Base-by-base conservation (phyloP, 768 basidiomycete genomes). In the Xerocomellus dryophilus region DNA sequence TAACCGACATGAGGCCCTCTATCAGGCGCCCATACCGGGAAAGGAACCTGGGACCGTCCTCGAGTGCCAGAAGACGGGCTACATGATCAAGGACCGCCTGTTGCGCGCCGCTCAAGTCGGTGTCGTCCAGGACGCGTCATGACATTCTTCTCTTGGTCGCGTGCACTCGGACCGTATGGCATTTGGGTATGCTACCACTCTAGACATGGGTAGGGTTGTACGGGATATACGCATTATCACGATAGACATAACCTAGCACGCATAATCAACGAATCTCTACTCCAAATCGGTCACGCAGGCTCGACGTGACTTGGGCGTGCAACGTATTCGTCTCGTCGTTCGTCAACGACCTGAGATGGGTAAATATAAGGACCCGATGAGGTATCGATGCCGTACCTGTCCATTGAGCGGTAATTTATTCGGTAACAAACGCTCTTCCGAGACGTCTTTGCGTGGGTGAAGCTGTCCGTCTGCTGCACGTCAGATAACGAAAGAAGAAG, bases 51-150 rank as follows among this genome's bases (percentile, higher is more conserved):
- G 96, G 14, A 87, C 88, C 3, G 87, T 98, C 32, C 80, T 97
- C 43, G 90, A 96, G 67, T 91, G 89, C 68, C 88, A 90, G 70
- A 94, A 96, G 76, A 77, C 78, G 51, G 95, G 94, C 4, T 98
- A 92, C 76, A 92, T 79, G 74, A 93, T 99, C 75, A 97, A 96
- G 75, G 91, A 93, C 61, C 83, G 97, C 57, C 83, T 95, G 52
- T 73, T 99, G 69, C 82, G 97, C 52, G 93, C 97, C 4, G 94
- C 97, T 20, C 93, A 98, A 76, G 97, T 98, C 53, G 97, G 96
- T 52, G 95, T 98, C 25, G 94, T 86, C 17, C 89, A 93, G 73
- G 86, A 89, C 55, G 69, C 71, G 7, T 64, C 69, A 60, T 77
- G 67, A 76, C 46, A 27, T 48, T 62, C 35, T 21, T 4, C 18